Conservation (phyloP, 306 rosid genomes). For the Astragalus glycyphyllos region DNA sequence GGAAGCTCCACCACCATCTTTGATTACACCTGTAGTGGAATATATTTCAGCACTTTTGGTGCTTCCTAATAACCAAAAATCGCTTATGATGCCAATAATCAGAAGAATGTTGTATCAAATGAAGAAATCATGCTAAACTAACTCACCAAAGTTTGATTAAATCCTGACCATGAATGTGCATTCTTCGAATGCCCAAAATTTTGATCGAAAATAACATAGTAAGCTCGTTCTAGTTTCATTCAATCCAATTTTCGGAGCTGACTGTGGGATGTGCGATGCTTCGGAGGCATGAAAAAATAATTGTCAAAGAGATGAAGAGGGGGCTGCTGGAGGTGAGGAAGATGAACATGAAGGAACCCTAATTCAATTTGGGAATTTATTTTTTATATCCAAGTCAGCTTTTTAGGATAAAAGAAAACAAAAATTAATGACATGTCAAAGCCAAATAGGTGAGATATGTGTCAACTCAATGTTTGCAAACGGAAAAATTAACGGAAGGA, state of each 20-base stretch:
- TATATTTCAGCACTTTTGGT: conserved; percentile 40
- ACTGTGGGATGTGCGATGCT: conserved; percentile 35
- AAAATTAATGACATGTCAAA: too few relatives aligned
- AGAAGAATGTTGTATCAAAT: conserved; percentile 24
- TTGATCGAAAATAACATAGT: conserved; percentile 32
- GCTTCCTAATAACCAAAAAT: conserved; percentile 57
- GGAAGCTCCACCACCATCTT: conserved; percentile 44
- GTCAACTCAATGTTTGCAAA: too few relatives aligned
- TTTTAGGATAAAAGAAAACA: too few relatives aligned
- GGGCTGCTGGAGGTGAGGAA: too few relatives aligned
- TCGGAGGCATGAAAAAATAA: not conserved
- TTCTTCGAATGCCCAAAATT: conserved; percentile 56
- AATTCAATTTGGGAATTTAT: too few relatives aligned
- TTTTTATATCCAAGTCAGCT: too few relatives aligned
- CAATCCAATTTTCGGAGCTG: conserved; percentile 39
- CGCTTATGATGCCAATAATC: conserved; percentile 23
- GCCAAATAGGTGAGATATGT: too few relatives aligned
- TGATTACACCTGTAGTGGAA: conserved; percentile 39
- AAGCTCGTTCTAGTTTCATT: conserved; percentile 43
- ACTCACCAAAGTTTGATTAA: conserved; percentile 55
- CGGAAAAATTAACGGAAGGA: too few relatives aligned
- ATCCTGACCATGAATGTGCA: conserved; percentile 52
- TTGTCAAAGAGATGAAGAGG: conserved; percentile 32
- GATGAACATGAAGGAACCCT: too few relatives aligned
- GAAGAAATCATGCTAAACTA: conserved; percentile 37